Conservation (phyloP, 2,329 filamentous ascomycete genomes). For the Fusarium floridanum region DNA sequence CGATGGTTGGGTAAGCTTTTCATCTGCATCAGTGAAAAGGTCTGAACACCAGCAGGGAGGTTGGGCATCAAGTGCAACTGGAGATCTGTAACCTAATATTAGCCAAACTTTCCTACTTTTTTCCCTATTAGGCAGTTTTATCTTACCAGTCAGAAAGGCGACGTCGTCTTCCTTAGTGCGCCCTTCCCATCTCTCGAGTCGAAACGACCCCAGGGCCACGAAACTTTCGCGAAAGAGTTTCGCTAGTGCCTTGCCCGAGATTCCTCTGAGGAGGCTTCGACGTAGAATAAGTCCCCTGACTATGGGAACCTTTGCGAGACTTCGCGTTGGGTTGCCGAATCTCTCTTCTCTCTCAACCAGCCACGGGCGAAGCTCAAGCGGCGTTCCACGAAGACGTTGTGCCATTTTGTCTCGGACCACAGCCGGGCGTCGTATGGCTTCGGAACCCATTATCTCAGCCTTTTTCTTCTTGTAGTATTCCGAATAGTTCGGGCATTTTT, state of each 20-base stretch:
- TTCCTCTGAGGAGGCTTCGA: slow-evolving; percentile 2
- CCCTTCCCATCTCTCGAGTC: slow-evolving; percentile 13
- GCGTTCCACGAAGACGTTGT: slow-evolving; percentile 11
- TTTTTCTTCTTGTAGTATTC: slow-evolving; percentile 1
- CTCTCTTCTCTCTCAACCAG: neutral
- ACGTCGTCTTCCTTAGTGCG: neutral
- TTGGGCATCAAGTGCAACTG: slow-evolving; percentile 7
- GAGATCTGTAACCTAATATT: slow-evolving; percentile 11
- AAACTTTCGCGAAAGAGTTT: slow-evolving; percentile 30
- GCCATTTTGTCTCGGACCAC: neutral
- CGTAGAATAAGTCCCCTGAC: slow-evolving; percentile 27
- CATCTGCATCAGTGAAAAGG: neutral
- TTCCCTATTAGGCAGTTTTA: neutral
- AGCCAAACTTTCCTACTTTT: neutral
- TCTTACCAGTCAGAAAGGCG: slow-evolving; percentile 11
- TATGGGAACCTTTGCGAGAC: slow-evolving; percentile 19
- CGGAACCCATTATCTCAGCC: neutral
- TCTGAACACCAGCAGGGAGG: slow-evolving; percentile 11
- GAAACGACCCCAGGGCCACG: slow-evolving; percentile 13
- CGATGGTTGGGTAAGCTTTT: neutral
- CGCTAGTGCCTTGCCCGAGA: slow-evolving; percentile 15
- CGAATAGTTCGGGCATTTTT: neutral
- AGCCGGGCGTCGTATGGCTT: neutral
- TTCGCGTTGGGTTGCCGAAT: neutral
- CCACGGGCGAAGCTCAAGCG: slow-evolving; percentile 17